A percentile compares a stretch with the other conserved stretches of the same genome.
These are phyloP conservation scores for Eucalyptus regnans DNA, from an alignment of 345 rosid species.

Conservation along the genomic window DNA sequence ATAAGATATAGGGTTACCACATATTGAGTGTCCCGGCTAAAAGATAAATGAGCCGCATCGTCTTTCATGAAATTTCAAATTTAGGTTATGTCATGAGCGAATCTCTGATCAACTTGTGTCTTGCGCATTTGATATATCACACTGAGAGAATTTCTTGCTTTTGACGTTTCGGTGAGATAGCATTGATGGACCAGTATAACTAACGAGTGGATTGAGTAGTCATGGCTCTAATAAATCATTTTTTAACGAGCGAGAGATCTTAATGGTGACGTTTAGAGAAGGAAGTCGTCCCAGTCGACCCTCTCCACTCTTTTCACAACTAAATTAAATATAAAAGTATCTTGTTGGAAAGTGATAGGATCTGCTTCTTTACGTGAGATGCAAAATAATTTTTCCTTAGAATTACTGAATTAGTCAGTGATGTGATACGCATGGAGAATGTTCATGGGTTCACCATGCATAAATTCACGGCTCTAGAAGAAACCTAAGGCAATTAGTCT, in stretches of 20 bases:
- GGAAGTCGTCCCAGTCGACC: neutral
- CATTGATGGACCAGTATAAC: fast-evolving
- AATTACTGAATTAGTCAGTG: neutral
- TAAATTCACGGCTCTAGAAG: neutral
- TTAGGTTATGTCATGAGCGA: fast-evolving
- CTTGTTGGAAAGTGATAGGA: neutral
- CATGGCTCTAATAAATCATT: neutral
- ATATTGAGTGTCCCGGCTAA: neutral
- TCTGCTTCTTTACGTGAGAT: neutral
- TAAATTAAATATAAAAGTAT: neutral
- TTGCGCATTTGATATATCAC: neutral
- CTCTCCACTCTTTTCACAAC: neutral
- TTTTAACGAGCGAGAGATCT: neutral
- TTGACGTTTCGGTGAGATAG: neutral
- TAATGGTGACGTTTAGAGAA: neutral
- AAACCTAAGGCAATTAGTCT: neutral
- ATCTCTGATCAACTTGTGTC: neutral
- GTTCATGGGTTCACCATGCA: neutral
- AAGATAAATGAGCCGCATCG: neutral
- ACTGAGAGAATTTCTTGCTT: neutral
- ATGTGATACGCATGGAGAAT: neutral
- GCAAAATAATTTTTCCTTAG: neutral
- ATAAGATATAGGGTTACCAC: neutral
- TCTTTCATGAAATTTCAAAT: neutral
- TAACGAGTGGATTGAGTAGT: neutral